Conservation (phyloP, 73 alveolate genomes). For the Stentor roeselii region DNA sequence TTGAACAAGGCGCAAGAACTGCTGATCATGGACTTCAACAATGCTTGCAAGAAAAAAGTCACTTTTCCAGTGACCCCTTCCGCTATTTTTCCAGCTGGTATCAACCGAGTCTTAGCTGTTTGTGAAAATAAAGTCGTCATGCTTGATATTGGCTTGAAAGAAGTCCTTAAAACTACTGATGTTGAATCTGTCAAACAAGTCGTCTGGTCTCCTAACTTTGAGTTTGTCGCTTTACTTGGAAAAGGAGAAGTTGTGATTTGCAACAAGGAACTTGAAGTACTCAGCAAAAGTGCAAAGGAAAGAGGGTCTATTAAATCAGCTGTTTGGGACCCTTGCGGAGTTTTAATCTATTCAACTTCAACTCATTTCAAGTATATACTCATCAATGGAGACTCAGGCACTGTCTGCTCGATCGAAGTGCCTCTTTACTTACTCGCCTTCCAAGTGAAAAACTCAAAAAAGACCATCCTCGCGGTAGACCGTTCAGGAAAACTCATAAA, state of each 20-base stretch:
- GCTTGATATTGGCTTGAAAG: slow-evolving; percentile 12
- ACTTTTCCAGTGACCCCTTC: slow-evolving; percentile 13
- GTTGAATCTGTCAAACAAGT: slow-evolving; percentile 53
- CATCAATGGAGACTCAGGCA: slow-evolving; percentile 70
- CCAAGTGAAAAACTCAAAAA: slow-evolving; percentile 1
- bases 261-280: slow-evolving; percentile 72
- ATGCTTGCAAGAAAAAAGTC: slow-evolving; percentile 46
- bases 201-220: slow-evolving; percentile 79
- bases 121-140: background rate
- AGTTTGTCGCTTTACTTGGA: slow-evolving; percentile 82
- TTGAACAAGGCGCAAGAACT: slow-evolving; percentile 46
- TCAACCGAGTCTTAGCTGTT: background rate
- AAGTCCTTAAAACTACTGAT: background rate
- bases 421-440: slow-evolving; percentile 65
- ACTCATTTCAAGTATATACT: slow-evolving; percentile 90
- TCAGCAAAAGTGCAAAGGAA: slow-evolving; percentile 70
- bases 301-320: slow-evolving; percentile 84
- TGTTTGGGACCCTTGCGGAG: slow-evolving; percentile 91
- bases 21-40: slow-evolving; percentile 47
- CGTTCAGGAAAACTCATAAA: slow-evolving; percentile 48
- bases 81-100: slow-evolving; percentile 14
- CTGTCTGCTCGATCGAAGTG: slow-evolving; percentile 58
- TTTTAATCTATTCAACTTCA: slow-evolving; percentile 84
- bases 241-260: slow-evolving; percentile 59
- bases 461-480: slow-evolving; percentile 25